Evolutionary conservation across 108 stramenopile genomes (phyloP).

Genomic region (Cyclotella cryptica): DNA sequence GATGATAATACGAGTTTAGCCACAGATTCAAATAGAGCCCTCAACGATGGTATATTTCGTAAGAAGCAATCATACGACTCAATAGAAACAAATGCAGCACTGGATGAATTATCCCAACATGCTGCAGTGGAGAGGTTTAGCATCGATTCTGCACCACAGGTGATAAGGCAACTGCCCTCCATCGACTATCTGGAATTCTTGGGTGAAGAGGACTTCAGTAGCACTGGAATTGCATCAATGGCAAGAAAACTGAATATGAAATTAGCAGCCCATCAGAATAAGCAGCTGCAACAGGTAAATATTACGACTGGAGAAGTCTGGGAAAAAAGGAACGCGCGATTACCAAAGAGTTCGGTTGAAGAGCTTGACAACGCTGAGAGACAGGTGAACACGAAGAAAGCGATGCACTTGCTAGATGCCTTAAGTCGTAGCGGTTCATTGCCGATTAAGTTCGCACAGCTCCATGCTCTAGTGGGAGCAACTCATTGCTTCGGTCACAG

Average conservation of each 20-base stretch:
- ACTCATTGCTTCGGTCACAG: conserved; percentile 52
- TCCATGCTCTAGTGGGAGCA: conserved; percentile 50
- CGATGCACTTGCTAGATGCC: conserved; percentile 57
- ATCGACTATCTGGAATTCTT: conserved; percentile 10
- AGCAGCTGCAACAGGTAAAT: neutral
- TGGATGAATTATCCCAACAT: neutral
- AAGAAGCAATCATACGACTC: too few species aligned
- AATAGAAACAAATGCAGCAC: neutral
- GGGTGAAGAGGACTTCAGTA: neutral
- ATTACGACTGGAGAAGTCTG: conserved; percentile 2
- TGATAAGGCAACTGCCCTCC: conserved; percentile 9
- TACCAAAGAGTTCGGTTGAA: neutral
- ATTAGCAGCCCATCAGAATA: neutral
- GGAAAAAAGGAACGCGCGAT: neutral
- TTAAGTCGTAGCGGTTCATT: conserved; percentile 50
- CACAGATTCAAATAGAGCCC: too few species aligned
- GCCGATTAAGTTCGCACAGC: conserved; percentile 22
- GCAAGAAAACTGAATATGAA: conserved; percentile 5
- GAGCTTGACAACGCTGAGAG: neutral
- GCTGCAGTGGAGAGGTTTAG: neutral
- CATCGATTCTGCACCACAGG: neutral
- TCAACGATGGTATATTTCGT: too few species aligned
- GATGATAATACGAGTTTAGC: neutral
- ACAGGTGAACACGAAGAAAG: conserved; percentile 9
- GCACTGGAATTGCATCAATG: neutral